A percentile compares a stretch with the other conserved stretches of the same genome.
Conservation (phyloP, 2,329 filamentous ascomycete genomes). For the Arachnomyces sp. region DNA sequence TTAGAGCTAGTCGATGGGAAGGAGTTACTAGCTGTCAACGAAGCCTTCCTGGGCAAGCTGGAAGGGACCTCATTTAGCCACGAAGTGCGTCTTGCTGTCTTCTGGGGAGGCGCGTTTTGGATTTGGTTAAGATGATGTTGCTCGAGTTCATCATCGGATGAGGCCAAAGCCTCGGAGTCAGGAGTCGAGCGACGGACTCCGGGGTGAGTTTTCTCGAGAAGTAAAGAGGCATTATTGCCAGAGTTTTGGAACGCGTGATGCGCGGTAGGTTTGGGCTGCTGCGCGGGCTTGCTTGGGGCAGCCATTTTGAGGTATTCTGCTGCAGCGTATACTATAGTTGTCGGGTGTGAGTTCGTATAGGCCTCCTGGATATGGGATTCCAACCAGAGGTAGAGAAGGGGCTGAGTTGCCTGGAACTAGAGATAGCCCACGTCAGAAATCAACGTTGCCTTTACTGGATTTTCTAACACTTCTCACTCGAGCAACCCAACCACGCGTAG, state of each 20-base stretch:
- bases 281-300: slow-evolving; percentile 2
- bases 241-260: slow-evolving; percentile 36
- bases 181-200: slow-evolving; percentile 72
- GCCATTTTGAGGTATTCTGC: slow-evolving; percentile 3
- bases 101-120: slow-evolving; percentile 45
- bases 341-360: too few relatives aligned
- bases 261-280: slow-evolving; percentile 29
- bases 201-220: slow-evolving; percentile 65
- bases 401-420: too few relatives aligned
- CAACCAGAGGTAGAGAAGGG: too few relatives aligned
- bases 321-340: too few relatives aligned
- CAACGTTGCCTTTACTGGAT: too few relatives aligned
- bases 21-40: slow-evolving; percentile 61
- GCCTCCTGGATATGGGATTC: too few relatives aligned
- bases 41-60: slow-evolving; percentile 61
- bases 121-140: slow-evolving; percentile 47
- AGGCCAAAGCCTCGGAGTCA: slow-evolving; percentile 86
- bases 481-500: too few relatives aligned
- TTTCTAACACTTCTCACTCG: too few relatives aligned
- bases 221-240: slow-evolving; percentile 53
- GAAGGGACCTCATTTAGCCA: slow-evolving; percentile 80
- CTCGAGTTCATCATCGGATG: slow-evolving; percentile 86
- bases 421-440: too few relatives aligned
- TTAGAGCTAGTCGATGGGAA: slow-evolving; percentile 75
- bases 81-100: slow-evolving; percentile 63